A percentile compares a stretch with the other conserved stretches of the same genome.
These are phyloP conservation scores for Penicillium psychrofluorescens DNA, from an alignment of 495 filamentous ascomycete species.

Conservation along the genomic window DNA sequence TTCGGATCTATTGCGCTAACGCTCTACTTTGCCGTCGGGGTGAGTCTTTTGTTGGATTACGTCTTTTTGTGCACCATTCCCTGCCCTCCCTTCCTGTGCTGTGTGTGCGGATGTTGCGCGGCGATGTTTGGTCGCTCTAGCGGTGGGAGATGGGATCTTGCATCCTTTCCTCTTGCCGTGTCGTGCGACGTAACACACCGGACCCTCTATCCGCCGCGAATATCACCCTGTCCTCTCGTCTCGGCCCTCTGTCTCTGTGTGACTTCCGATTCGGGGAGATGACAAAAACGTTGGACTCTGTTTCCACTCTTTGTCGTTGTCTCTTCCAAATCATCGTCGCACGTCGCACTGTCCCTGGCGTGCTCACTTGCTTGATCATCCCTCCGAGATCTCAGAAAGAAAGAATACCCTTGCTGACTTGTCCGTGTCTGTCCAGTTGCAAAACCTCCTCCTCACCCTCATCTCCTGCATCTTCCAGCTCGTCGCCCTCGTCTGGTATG, in stretches of 20 bases:
- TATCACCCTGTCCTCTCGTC: constrained; percentile 8
- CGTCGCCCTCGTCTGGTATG: constrained; percentile 80
- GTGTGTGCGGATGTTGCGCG: constrained; percentile 2
- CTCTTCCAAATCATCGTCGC: constrained; percentile 1
- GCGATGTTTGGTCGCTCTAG: constrained; percentile 9
- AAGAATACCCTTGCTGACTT: constrained; percentile 6
- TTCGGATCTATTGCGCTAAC: constrained; percentile 91
- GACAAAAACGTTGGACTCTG: not conserved
- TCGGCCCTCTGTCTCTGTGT: not conserved
- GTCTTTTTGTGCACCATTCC: not conserved
- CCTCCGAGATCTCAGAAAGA: not conserved
- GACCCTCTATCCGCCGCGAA: constrained; percentile 8
- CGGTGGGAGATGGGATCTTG: constrained; percentile 14
- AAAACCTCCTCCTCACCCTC: constrained; percentile 73
- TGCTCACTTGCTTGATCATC: not conserved
- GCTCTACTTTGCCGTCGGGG: constrained; percentile 83
- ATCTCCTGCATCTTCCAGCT: constrained; percentile 78
- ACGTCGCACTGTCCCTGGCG: constrained; percentile 11
- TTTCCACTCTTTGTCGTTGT: not conserved
- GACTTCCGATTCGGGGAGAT: not conserved
- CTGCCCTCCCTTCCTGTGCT: constrained; percentile 1
- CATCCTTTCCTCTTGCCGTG: constrained; percentile 11
- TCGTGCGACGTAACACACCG: constrained; percentile 11
- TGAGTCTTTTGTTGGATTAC: constrained; percentile 46
- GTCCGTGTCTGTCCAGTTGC: constrained; percentile 50